These are phyloP conservation scores for Daldinia sp. DNA, from an alignment of 2,329 filamentous ascomycete genomes.

Conservation along the genomic window DNA sequence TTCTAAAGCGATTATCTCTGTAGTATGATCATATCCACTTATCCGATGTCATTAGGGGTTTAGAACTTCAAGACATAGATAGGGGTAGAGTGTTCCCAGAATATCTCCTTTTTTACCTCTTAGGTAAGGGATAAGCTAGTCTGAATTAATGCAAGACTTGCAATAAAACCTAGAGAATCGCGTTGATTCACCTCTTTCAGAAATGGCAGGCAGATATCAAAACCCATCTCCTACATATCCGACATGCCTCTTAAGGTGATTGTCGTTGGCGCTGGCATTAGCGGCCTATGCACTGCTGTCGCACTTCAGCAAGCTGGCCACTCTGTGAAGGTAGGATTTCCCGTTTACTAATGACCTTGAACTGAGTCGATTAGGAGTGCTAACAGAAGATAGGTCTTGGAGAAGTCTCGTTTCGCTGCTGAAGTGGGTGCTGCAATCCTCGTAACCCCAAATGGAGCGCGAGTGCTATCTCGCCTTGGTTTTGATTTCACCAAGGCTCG, in stretches of 20 bases:
- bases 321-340: slow-evolving; percentile 42
- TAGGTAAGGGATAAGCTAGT: background rate
- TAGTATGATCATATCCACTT: background rate
- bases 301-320: slow-evolving; percentile 46
- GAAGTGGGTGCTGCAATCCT: slow-evolving; percentile 50
- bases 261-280: slow-evolving; percentile 52
- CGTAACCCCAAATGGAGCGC: slow-evolving; percentile 49
- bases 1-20: background rate
- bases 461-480: slow-evolving; percentile 46
- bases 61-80: background rate
- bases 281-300: slow-evolving; percentile 50
- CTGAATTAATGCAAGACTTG: too few species aligned
- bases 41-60: background rate
- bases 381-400: slow-evolving; percentile 44
- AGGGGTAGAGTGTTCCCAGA: background rate
- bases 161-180: background rate
- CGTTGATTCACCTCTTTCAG: background rate
- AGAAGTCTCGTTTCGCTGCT: slow-evolving; percentile 48
- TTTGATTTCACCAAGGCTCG: slow-evolving; percentile 48
- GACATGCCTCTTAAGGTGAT: slow-evolving; percentile 44
- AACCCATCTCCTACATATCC: background rate
- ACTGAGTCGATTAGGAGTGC: background rate
- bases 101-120: background rate
- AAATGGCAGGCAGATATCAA: background rate
- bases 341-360: background rate